Conservation (phyloP, 495 filamentous ascomycete genomes). For the Talaromyces liani region DNA sequence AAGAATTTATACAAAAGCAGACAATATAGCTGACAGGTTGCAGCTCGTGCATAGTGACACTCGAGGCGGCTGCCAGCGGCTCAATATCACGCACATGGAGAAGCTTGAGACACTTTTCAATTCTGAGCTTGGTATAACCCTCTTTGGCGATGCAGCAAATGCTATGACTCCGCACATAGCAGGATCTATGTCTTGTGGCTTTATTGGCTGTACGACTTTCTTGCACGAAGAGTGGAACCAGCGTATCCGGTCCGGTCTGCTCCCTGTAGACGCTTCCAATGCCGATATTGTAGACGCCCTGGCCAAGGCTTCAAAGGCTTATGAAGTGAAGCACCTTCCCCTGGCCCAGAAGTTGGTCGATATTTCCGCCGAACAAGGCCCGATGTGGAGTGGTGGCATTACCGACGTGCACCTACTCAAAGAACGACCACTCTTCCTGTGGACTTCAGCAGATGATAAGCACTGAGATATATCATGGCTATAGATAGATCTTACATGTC, state of each 20-base stretch:
- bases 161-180: constrained; percentile 9
- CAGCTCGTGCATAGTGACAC: constrained; percentile 3
- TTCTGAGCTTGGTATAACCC: constrained; percentile 27
- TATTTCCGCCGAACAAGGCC: constrained; percentile 2
- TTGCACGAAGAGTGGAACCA: constrained; percentile 7
- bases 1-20: neutral
- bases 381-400: constrained; percentile 8
- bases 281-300: neutral
- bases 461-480: neutral
- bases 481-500: neutral
- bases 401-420: neutral
- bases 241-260: neutral
- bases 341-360: constrained; percentile 2
- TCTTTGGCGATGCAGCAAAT: constrained; percentile 24
- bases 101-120: constrained; percentile 15
- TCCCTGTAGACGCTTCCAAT: neutral
- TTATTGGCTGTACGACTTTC: constrained; percentile 5
- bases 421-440: neutral
- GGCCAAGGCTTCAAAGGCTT: neutral
- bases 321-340: constrained; percentile 4
- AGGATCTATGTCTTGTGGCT: constrained; percentile 6
- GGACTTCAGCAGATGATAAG: constrained; percentile 6
- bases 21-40: neutral
- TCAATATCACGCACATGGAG: neutral
- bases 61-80: neutral